These are phyloP conservation scores for Ascochyta koolunga DNA, from an alignment of 2,329 filamentous ascomycete genomes.

Conservation along the genomic window DNA sequence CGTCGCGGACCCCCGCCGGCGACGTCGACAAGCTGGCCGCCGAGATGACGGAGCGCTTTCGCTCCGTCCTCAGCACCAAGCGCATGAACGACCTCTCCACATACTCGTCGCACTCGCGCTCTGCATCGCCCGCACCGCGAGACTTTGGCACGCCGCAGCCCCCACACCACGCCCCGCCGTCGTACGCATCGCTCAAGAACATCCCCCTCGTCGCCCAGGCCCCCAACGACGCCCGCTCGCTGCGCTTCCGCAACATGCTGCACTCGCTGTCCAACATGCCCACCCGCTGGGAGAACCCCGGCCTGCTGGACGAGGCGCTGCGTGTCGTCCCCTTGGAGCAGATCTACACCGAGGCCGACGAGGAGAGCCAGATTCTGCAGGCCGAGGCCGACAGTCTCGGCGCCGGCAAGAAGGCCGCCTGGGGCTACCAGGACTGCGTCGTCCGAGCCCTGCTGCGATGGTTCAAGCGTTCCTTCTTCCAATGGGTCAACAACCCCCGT, in stretches of 20 bases:
- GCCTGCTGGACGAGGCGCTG: slow-evolving; percentile 88
- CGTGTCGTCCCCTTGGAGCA: slow-evolving; percentile 85
- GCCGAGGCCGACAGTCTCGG: slow-evolving; percentile 89
- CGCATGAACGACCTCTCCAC: slow-evolving; percentile 80
- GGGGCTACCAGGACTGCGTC: slow-evolving; percentile 98
- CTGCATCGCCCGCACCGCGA: slow-evolving; percentile 62
- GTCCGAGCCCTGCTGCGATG: slow-evolving; percentile 88
- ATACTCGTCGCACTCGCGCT: slow-evolving; percentile 62
- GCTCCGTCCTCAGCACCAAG: slow-evolving; percentile 83
- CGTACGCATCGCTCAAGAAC: slow-evolving; percentile 67
- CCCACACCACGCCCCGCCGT: slow-evolving; percentile 54
- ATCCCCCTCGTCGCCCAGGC: slow-evolving; percentile 75
- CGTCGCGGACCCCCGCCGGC: slow-evolving; percentile 34
- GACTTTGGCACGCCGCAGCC: slow-evolving; percentile 54
- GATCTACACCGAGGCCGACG: slow-evolving; percentile 92
- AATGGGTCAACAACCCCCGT: slow-evolving; percentile 97
- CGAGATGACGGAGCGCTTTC: slow-evolving; percentile 82
- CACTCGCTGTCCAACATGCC: slow-evolving; percentile 87
- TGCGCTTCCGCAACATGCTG: slow-evolving; percentile 70
- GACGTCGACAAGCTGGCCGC: slow-evolving; percentile 61
- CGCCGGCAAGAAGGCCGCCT: slow-evolving; percentile 78
- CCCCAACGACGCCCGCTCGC: slow-evolving; percentile 61
- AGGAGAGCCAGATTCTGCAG: slow-evolving; percentile 85
- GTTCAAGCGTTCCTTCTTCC: slow-evolving; percentile 96
- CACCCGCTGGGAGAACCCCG: slow-evolving; percentile 94